Percentiles rank a stretch among this genome's conserved stretches.
Conservation (phyloP, 495 filamentous ascomycete species). For the Pseudoneurospora amorphoporcata region DNA sequence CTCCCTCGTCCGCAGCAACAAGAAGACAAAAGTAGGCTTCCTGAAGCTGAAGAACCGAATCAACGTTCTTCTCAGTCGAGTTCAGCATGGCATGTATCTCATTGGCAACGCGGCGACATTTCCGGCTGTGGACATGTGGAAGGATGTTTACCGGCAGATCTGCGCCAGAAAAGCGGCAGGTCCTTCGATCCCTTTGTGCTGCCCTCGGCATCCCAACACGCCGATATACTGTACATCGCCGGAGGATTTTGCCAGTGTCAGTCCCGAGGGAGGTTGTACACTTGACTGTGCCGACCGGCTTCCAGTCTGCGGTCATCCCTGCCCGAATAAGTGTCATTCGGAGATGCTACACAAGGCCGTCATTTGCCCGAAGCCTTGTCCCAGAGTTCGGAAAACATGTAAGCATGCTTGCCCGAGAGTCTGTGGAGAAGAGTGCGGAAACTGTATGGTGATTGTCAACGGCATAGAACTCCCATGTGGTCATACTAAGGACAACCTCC, state of each 20-base stretch:
- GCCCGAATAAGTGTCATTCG: conserved; percentile 61
- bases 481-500: conserved; percentile 37
- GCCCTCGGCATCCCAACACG: conserved; percentile 56
- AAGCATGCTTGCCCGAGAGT: conserved; percentile 47
- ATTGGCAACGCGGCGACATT: conserved; percentile 61
- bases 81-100: conserved; percentile 76
- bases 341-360: conserved; percentile 51
- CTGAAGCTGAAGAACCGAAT: conserved; percentile 66
- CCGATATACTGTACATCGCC: conserved; percentile 46
- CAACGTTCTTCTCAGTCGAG: conserved; percentile 67
- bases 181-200: conserved; percentile 44
- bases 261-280: conserved; percentile 66
- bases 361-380: conserved; percentile 52
- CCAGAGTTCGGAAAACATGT: conserved; percentile 45
- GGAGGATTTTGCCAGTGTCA: conserved; percentile 48
- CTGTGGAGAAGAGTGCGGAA: conserved; percentile 45
- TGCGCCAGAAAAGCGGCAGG: conserved; percentile 42
- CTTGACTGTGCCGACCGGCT: conserved; percentile 49
- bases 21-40: conserved; percentile 55
- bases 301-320: conserved; percentile 58
- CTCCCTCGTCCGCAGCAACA: conserved; percentile 71
- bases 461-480: conserved; percentile 46
- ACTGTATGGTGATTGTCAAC: conserved; percentile 4
- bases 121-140: conserved; percentile 56
- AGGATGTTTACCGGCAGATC: conserved; percentile 48